Evolutionary conservation across 805 yeast species (phyloP), one percentile per base, ranked within the genome.

Genomic region (Schwanniomyces sp.): DNA sequence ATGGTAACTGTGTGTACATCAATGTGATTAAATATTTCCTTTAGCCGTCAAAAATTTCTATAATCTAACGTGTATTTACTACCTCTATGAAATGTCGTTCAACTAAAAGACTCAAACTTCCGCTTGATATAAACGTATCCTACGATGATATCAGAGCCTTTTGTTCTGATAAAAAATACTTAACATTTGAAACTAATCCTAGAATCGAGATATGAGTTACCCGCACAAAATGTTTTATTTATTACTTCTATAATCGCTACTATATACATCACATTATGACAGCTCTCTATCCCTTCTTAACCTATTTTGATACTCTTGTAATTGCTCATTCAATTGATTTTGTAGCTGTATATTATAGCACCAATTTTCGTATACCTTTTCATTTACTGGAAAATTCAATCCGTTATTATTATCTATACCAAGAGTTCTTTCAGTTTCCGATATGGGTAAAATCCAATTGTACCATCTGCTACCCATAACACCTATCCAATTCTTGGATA

Each of bases 361-460:
- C 57, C 78, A 58, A 45, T 67, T 67, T 7, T 68, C 70, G 50
- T 73, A 71, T 1, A 76, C 61, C 2, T 57, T 67, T 26, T 76
- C 74, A 51, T 80, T 72, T 4, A 78, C 69, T 21, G 72, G 76
- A 53, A 70, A 86, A 54, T 74, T 78, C 21, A 85, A 55, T 0
- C 91, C 91, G 46, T 71, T 67, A 28, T 56, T 60, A 34, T 52
- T 54, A 3, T 48, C 50, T 1, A 56, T 58, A 8, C 49, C 28
- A 25, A 66, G 52, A 2, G 54, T 44, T n/a, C 46, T 48, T 24
- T 49, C 49, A 3, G 68, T 59, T 16, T 61, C 58, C 11, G 51
- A 21, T 1, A 64, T 47, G 0, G 98, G 98, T 1, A 91, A 60
- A 7, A 85, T 41, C 97, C 97, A 91, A 50, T 84, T 82, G 7